Percentiles rank a stretch among this genome's conserved stretches.
These are phyloP conservation scores for Saturnispora besseyi DNA, from an alignment of 805 yeast genomes.

Conservation along the genomic window DNA sequence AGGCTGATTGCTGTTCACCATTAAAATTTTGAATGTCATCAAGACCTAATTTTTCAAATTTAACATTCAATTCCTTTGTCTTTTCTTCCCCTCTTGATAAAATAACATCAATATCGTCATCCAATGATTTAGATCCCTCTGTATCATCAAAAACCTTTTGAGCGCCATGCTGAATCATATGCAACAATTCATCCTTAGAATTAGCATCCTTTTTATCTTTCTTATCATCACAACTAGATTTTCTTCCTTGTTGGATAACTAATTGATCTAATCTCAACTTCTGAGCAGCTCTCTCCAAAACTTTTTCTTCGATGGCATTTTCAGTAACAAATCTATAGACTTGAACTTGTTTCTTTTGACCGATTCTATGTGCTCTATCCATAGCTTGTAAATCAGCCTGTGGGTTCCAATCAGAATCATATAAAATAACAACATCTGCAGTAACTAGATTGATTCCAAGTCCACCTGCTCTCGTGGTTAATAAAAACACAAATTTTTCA, in stretches of 20 bases:
- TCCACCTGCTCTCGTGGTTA: slow-evolving; percentile 88
- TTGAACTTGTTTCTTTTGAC: slow-evolving; percentile 75
- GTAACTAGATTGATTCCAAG: slow-evolving; percentile 74
- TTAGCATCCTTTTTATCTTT: slow-evolving; percentile 31
- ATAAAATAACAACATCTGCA: slow-evolving; percentile 71
- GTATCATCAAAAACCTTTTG: slow-evolving; percentile 64
- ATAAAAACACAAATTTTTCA: slow-evolving; percentile 60
- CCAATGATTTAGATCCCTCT: slow-evolving; percentile 17
- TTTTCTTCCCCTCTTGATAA: slow-evolving; percentile 73
- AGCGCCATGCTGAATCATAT: slow-evolving; percentile 98
- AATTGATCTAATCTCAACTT: slow-evolving; percentile 70
- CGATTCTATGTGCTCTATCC: slow-evolving; percentile 87
- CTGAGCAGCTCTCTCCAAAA: slow-evolving; percentile 73
- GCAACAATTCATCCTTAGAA: slow-evolving; percentile 74
- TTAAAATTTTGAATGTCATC: slow-evolving; percentile 92
- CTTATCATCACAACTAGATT: slow-evolving; percentile 10
- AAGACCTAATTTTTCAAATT: slow-evolving; percentile 76
- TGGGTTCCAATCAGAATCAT: slow-evolving; percentile 84
- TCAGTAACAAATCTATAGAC: slow-evolving; percentile 73
- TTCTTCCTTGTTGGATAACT: slow-evolving; percentile 67
- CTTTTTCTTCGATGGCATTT: slow-evolving; percentile 77
- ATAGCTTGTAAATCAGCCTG: slow-evolving; percentile 84
- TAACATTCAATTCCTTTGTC: slow-evolving; percentile 69
- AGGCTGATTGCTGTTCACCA: slow-evolving; percentile 65
- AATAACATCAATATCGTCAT: slow-evolving; percentile 69